Evolutionary conservation across 371 early-diverging fungal species (phyloP).

Genomic region (Encephalitozoon romaleae): DNA sequence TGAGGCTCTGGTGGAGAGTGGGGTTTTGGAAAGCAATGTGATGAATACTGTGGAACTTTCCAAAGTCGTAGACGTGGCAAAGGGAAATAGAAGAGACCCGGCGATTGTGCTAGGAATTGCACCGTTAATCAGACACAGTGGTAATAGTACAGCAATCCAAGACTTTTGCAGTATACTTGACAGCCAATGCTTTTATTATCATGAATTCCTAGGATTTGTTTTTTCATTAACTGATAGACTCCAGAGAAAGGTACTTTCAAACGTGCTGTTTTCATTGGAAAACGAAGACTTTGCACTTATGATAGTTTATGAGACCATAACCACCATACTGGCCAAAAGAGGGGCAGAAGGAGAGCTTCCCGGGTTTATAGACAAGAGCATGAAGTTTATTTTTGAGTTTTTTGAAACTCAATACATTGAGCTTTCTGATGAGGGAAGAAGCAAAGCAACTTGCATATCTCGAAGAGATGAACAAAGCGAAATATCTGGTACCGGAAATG

Average conservation of each 20-base stretch:
- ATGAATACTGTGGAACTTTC: not conserved
- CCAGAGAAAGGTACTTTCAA: not conserved
- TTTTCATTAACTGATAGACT: constrained; percentile 3
- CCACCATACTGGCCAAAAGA: not conserved
- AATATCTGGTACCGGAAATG: too few relatives aligned
- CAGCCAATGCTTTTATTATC: constrained; percentile 14
- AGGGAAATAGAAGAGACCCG: constrained; percentile 4
- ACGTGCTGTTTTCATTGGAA: not conserved
- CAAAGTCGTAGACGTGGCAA: not conserved
- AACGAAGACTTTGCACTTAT: constrained; percentile 4
- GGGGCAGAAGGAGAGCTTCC: not conserved
- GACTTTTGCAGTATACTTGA: not conserved
- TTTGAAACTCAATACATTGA: not conserved
- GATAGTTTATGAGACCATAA: not conserved
- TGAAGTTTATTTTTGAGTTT: constrained; percentile 12
- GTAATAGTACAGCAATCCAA: not conserved
- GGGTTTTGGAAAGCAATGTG: not conserved
- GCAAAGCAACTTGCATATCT: not conserved
- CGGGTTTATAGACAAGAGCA: not conserved
- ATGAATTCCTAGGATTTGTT: not conserved
- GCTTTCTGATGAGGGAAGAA: not conserved
- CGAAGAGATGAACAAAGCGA: not conserved
- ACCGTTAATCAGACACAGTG: not conserved
- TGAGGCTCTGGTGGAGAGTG: not conserved
- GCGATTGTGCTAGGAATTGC: constrained; percentile 4